Percentiles rank a stretch among this genome's conserved stretches.
These are phyloP conservation scores for Hebeloma cylindrosporum DNA, from an alignment of 768 basidiomycete genomes.

Conservation along the genomic window DNA sequence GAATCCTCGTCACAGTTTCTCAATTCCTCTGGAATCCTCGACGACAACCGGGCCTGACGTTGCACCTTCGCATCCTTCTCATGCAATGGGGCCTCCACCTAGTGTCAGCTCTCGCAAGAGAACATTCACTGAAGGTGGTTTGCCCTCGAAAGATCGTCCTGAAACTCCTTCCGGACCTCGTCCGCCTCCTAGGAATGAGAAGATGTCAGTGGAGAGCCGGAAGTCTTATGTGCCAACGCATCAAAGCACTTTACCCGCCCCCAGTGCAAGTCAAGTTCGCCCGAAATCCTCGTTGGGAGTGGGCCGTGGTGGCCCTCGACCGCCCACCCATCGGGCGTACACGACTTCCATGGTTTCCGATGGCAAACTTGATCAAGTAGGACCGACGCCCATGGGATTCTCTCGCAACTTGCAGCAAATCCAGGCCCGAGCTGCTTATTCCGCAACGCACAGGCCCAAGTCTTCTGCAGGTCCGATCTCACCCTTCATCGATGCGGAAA, in stretches of 20 bases:
- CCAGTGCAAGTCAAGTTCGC: conserved; percentile 12
- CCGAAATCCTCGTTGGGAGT: conserved; percentile 24
- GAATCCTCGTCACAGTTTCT: conserved; percentile 19
- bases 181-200: conserved; percentile 12
- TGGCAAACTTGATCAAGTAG: conserved; percentile 9
- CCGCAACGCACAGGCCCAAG: conserved; percentile 14
- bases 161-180: conserved; percentile 17
- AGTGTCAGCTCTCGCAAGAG: conserved; percentile 14
- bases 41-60: conserved; percentile 2
- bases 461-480: conserved; percentile 15
- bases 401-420: conserved; percentile 26
- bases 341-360: conserved; percentile 30
- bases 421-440: conserved; percentile 16
- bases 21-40: conserved; percentile 9
- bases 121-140: conserved; percentile 16
- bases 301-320: conserved; percentile 29
- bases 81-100: conserved; percentile 14
- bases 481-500: conserved; percentile 19
- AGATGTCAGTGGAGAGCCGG: conserved; percentile 23
- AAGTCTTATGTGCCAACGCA: conserved; percentile 16
- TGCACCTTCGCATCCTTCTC: conserved; percentile 20
- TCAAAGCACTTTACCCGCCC: conserved; percentile 4
- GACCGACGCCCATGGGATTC: conserved; percentile 19
- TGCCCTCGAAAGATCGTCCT: conserved; percentile 7
- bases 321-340: conserved; percentile 39